Conservation (phyloP, 371 early-diverging fungal genomes). For the Mucor plumbeus region DNA sequence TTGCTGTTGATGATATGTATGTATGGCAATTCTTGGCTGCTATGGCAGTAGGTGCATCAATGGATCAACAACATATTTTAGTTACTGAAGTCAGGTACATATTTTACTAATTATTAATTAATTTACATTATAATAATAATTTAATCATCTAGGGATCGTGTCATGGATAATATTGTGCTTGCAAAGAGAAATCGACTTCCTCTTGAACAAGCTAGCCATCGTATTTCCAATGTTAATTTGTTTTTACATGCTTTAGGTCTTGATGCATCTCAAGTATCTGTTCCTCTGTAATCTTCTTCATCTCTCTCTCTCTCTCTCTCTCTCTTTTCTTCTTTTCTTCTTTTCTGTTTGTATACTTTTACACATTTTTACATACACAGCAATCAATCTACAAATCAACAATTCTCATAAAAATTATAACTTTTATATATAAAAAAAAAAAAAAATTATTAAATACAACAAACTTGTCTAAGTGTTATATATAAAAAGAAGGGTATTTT, state of each 20-base stretch:
- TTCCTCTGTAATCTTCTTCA: constrained; percentile 43
- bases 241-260: constrained; percentile 95
- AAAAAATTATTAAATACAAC: constrained; percentile 6
- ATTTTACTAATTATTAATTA: background rate
- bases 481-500: background rate
- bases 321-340: background rate
- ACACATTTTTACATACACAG: constrained; percentile 3
- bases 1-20: constrained; percentile 80
- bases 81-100: constrained; percentile 85
- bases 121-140: background rate
- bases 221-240: constrained; percentile 88
- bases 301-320: background rate
- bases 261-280: constrained; percentile 85
- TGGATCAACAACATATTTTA: constrained; percentile 91
- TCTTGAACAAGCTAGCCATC: constrained; percentile 66
- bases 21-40: constrained; percentile 99
- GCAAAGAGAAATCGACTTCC: constrained; percentile 68
- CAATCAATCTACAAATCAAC: background rate
- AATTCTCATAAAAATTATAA: background rate
- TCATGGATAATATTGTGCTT: constrained; percentile 79
- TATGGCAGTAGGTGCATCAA: constrained; percentile 90
- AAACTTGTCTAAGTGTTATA: background rate
- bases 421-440: constrained; percentile 9
- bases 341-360: background rate
- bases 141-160: constrained; percentile 66